Evolutionary conservation across 495 filamentous ascomycete species (phyloP).

Genomic region (Friedmanniomyces simplex): DNA sequence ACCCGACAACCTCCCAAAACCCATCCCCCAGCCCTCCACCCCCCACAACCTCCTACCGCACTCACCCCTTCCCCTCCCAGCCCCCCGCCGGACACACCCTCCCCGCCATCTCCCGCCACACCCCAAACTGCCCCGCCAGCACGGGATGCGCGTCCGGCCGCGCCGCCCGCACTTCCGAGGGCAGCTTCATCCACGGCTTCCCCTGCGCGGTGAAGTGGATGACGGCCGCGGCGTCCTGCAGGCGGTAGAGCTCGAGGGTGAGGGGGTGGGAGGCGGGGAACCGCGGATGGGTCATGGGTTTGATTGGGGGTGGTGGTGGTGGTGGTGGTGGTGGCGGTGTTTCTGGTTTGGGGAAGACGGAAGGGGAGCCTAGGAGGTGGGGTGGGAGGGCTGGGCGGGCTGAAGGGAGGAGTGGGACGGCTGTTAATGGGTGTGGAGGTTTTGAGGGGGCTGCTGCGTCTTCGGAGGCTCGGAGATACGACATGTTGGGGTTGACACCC

Average conservation of each 20-base stretch:
- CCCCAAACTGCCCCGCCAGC: conserved; percentile 10
- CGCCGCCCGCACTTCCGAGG: neutral
- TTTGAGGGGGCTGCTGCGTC: too few relatives aligned
- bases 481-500: neutral
- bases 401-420: too few relatives aligned
- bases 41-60: too few relatives aligned
- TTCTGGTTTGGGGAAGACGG: too few relatives aligned
- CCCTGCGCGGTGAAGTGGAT: conserved; percentile 17
- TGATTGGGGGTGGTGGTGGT: neutral
- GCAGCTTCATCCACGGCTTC: conserved; percentile 14
- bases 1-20: too few relatives aligned
- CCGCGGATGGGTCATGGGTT: neutral
- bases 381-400: too few relatives aligned
- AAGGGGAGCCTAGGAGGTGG: too few relatives aligned
- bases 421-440: too few relatives aligned
- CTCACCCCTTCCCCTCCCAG: neutral
- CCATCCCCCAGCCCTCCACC: too few relatives aligned
- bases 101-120: conserved; percentile 10
- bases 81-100: conserved; percentile 11
- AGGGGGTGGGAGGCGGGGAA: conserved; percentile 8
- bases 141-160: conserved; percentile 14
- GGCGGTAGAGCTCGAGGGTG: conserved; percentile 1
- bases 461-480: neutral
- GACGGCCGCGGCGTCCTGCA: conserved; percentile 6
- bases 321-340: neutral